Conservation (phyloP, 177 flowering plant genomes). For the Vitis hybrid region DNA sequence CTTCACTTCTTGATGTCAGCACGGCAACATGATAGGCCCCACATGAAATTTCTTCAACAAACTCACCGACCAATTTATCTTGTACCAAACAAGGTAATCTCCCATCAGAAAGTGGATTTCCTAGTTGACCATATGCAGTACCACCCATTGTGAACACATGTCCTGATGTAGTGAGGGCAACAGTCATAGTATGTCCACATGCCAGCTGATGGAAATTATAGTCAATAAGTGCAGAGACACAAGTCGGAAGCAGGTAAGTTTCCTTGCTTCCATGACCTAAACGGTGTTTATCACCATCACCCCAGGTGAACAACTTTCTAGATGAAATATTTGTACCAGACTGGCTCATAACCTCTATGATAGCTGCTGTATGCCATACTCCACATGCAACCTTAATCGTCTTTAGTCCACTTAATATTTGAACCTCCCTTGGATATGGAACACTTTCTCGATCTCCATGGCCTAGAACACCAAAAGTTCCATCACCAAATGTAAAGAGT, state of each 20-base stretch:
- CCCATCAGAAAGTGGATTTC: slow-evolving; percentile 42
- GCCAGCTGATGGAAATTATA: slow-evolving; percentile 49
- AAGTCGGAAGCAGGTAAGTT: slow-evolving; percentile 37
- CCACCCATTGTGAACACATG: slow-evolving; percentile 57
- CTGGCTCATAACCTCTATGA: slow-evolving; percentile 40
- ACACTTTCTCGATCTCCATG: slow-evolving; percentile 45
- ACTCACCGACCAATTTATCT: slow-evolving; percentile 45
- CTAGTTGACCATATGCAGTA: slow-evolving; percentile 46
- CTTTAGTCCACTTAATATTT: slow-evolving; percentile 32
- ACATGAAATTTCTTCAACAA: slow-evolving; percentile 53
- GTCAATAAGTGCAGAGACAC: slow-evolving; percentile 46
- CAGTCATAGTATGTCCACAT: slow-evolving; percentile 47
- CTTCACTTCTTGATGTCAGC: slow-evolving; percentile 50
- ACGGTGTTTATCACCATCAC: slow-evolving; percentile 49
- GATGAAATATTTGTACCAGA: slow-evolving; percentile 30
- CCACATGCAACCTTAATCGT: slow-evolving; percentile 49
- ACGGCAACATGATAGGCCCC: slow-evolving; percentile 51
- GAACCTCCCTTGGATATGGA: slow-evolving; percentile 40
- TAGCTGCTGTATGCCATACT: slow-evolving; percentile 55
- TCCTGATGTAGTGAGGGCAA: slow-evolving; percentile 55
- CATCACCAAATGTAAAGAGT: slow-evolving; percentile 48
- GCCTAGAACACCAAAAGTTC: slow-evolving; percentile 46
- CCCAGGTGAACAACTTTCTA: slow-evolving; percentile 54
- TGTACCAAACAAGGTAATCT: slow-evolving; percentile 38
- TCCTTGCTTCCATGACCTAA: slow-evolving; percentile 53